Evolutionary conservation across 1,139 yeast species (phyloP).

Genomic region (Geotrichum restrictum): DNA sequence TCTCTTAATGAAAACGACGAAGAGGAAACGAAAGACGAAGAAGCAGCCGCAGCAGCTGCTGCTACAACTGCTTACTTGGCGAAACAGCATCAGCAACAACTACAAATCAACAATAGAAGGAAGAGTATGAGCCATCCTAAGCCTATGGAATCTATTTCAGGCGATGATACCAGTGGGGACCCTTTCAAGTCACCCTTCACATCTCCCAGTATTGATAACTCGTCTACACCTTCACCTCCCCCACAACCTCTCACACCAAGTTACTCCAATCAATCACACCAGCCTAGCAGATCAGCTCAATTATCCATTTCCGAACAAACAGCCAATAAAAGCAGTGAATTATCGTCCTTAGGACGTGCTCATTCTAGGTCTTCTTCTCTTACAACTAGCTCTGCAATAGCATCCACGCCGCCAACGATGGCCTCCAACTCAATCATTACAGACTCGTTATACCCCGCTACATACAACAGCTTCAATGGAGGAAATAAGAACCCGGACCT

Average conservation of each 20-base stretch:
- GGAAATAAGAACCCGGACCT: background rate
- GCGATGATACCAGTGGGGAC: background rate
- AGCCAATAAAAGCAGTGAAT: background rate
- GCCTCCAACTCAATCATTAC: constrained; percentile 13
- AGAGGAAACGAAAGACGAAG: constrained; percentile 23
- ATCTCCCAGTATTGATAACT: constrained; percentile 18
- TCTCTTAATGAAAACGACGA: constrained; percentile 63
- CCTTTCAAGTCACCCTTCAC: constrained; percentile 14
- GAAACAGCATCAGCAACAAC: constrained; percentile 12
- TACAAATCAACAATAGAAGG: constrained; percentile 5
- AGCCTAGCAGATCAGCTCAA: constrained; percentile 3
- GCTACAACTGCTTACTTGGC: constrained; percentile 3
- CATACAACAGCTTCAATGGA: background rate
- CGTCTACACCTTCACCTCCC: constrained; percentile 21
- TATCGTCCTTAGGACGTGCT: background rate
- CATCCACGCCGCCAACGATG: constrained; percentile 7
- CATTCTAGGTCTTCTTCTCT: constrained; percentile 15
- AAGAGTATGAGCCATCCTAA: constrained; percentile 5
- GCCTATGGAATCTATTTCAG: background rate
- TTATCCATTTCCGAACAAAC: background rate
- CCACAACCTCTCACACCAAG: constrained; percentile 20
- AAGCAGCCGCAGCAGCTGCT: constrained; percentile 1
- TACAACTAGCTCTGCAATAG: background rate
- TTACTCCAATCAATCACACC: background rate
- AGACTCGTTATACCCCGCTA: constrained; percentile 17